These are phyloP conservation scores for Claviceps spartinae DNA, from an alignment of 2,329 filamentous ascomycete genomes.

Conservation along the genomic window DNA sequence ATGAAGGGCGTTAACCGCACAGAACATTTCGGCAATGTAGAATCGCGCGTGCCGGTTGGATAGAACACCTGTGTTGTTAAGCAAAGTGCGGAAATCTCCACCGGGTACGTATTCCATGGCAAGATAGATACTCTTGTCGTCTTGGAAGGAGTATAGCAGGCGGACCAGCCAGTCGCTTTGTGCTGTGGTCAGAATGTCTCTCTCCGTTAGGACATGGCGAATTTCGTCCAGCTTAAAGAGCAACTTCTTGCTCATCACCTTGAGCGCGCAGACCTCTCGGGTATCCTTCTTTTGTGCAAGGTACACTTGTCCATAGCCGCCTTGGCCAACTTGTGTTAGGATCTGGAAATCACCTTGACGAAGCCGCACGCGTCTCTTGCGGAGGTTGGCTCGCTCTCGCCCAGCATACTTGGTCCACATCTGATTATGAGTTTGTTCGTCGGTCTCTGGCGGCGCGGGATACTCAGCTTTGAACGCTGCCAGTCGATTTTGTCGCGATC, in stretches of 20 bases:
- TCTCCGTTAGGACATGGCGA: constrained; percentile 88
- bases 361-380: constrained; percentile 82
- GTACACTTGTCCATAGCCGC: constrained; percentile 95
- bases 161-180: constrained; percentile 97
- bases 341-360: constrained; percentile 97
- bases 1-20: constrained; percentile 86
- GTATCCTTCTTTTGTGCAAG: constrained; percentile 98
- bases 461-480: constrained; percentile 75
- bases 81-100: constrained; percentile 89
- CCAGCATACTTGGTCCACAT: constrained; percentile 82
- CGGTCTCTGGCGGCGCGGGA: constrained; percentile 62
- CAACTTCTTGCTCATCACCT: constrained; percentile 99
- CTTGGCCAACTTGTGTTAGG: constrained; percentile 92
- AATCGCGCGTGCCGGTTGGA: constrained; percentile 96
- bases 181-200: constrained; percentile 91
- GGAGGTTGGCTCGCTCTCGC: constrained; percentile 82
- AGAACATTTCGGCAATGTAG: constrained; percentile 99
- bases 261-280: constrained; percentile 88
- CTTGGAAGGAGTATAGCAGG: constrained; percentile 93
- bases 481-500: constrained; percentile 72
- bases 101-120: constrained; percentile 99
- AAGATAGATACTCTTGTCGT: constrained; percentile 94
- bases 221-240: constrained; percentile 97
- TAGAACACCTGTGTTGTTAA: constrained; percentile 96
- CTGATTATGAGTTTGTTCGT: constrained; percentile 64